Evolutionary conservation across 176 grass and related monocot species (phyloP).

Genomic region (Avena sativa): DNA sequence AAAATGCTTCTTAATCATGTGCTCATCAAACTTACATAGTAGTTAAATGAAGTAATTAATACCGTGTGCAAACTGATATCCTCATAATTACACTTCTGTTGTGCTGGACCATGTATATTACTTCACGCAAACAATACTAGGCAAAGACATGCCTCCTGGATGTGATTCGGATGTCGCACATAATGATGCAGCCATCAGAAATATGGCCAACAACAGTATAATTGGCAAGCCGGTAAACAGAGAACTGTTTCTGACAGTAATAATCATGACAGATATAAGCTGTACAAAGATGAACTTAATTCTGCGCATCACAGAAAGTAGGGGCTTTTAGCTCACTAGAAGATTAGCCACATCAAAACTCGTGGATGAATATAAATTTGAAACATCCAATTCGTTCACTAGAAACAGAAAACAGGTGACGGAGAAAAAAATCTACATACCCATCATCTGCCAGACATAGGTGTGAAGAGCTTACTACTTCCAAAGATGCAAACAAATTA

Average conservation of each 20-base stretch:
- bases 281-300: not conserved
- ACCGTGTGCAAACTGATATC: not conserved
- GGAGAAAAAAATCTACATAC: conserved; percentile 40
- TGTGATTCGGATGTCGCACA: not conserved
- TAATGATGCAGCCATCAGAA: not conserved
- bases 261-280: not conserved
- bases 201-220: not conserved
- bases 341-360: conserved; percentile 40
- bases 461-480: conserved; percentile 22
- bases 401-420: conserved; percentile 41
- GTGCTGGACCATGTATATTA: not conserved
- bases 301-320: not conserved
- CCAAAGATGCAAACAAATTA: conserved; percentile 22
- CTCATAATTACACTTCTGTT: conserved; percentile 2
- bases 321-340: not conserved
- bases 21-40: not conserved
- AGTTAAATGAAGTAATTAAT: not conserved
- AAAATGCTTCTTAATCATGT: not conserved
- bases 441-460: conserved; percentile 31
- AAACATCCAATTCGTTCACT: conserved; percentile 17
- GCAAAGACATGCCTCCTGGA: not conserved
- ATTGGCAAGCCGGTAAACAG: not conserved
- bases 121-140: conserved; percentile 8
- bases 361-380: conserved; percentile 39
- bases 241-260: not conserved